phyloP scores from a whole-genome alignment of 1,139 yeast species.

The Scheffersomyces illinoinensis region DNA sequence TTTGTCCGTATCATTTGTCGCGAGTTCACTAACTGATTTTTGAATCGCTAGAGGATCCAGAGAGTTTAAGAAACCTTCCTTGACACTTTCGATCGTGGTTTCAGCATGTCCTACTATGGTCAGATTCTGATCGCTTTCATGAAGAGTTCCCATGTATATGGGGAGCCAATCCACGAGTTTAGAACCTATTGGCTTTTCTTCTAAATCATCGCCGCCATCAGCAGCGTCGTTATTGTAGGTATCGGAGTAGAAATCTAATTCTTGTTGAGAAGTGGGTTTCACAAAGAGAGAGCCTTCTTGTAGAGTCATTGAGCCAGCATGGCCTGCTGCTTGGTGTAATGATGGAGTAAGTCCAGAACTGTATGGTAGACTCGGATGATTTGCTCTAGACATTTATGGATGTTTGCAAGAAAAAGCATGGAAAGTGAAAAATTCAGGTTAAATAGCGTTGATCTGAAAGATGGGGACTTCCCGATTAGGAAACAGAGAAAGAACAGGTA shows the following conservation, averaged over 20 bases:
- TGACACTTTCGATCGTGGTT: slow-evolving; percentile 4
- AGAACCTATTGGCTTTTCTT: slow-evolving; percentile 30
- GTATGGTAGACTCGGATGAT: not conserved
- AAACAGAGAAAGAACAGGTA: not conserved
- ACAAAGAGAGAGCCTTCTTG: slow-evolving; percentile 65
- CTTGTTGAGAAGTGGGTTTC: slow-evolving; percentile 65
- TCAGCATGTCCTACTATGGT: not conserved
- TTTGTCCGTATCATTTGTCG: slow-evolving; percentile 7
- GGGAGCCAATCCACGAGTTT: slow-evolving; percentile 57
- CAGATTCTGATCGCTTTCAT: slow-evolving; percentile 27
- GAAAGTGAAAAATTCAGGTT: not conserved
- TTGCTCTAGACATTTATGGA: not conserved
- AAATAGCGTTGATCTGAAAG: not conserved
- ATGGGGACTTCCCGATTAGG: not conserved
- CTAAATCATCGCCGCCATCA: slow-evolving; percentile 8
- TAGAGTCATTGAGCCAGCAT: slow-evolving; percentile 68
- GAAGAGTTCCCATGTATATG: slow-evolving; percentile 37
- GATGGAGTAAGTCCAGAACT: slow-evolving; percentile 14
- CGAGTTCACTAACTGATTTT: not conserved
- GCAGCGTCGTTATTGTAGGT: slow-evolving; percentile 19
- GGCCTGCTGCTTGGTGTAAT: slow-evolving; percentile 80
- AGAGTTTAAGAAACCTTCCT: slow-evolving; percentile 3
- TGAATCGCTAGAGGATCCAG: not conserved
- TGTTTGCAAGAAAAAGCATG: not conserved
- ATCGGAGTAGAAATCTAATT: slow-evolving; percentile 66